Evolutionary conservation across 2,329 filamentous ascomycete species (phyloP), one percentile per base, ranked within the genome.

Genomic region (Botrytis byssoidea): DNA sequence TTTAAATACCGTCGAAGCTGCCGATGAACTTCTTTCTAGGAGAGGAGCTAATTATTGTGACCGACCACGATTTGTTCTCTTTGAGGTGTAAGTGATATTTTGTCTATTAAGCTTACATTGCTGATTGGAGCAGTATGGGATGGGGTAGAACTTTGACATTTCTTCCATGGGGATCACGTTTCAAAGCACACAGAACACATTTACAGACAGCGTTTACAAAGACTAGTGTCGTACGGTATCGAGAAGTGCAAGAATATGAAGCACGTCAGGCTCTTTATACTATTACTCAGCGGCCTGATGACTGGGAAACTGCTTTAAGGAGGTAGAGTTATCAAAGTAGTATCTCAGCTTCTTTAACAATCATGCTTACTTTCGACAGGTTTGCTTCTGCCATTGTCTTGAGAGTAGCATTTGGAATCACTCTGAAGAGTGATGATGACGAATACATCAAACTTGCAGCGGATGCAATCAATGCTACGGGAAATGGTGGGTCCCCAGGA

Each of bases 121-220:
- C 63, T 51, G n/a, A 51, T 40, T 14, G 32, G 4, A 25, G 55
- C 10, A 72, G 70, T 42, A 77, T 78, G 75, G 84, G 84, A 35
- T 87, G 85, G 85, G 80, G 81, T 32, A 82, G 83, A 59, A 86
- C 85, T 0, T 79, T 86, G 42, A 85, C 84, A 16, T 86, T 86
- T 74, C 78, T 85, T 1, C 81, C 79, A 72, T 84, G 82, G 81
- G 84, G 83, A 0, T 79, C 82, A n/a, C 77, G 77, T 44, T 86
- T 85, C 76, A 81, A 81, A n/a, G 76, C 83, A 73, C 85, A 86
- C 74, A 83, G 85, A 48, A 82, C 81, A 67, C 78, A 85, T 40
- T 79, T 86, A 29, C 85, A 86, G 73, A 82, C 79, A 55, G 81
- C 79, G n/a, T 85, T 86, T 74, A 82, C 82, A 32, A 83, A 82